Percentiles rank a stretch among this genome's conserved stretches.
These are phyloP conservation scores for Casuarina cunninghamiana DNA, from an alignment of 306 rosid genomes.

Conservation along the genomic window DNA sequence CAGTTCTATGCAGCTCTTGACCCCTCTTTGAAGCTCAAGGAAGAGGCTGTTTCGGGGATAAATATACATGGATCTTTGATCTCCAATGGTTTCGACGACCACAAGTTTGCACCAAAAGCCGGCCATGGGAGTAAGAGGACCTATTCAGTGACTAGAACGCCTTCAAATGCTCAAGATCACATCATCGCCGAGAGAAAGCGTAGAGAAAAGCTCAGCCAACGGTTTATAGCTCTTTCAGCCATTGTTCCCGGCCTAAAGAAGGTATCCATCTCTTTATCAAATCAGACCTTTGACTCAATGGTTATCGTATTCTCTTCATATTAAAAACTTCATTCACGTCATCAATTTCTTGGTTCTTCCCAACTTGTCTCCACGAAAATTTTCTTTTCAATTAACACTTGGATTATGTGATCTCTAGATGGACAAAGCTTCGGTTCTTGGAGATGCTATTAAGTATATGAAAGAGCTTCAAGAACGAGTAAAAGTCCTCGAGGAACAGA, in stretches of 20 bases:
- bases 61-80: constrained; percentile 27
- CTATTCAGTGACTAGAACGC: constrained; percentile 25
- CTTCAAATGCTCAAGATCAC: constrained; percentile 61
- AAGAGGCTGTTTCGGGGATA: constrained; percentile 28
- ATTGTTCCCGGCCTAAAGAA: constrained; percentile 73
- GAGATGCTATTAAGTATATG: constrained; percentile 65
- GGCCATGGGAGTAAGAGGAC: constrained; percentile 37
- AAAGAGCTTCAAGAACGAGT: constrained; percentile 61
- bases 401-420: constrained; percentile 32
- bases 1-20: constrained; percentile 23
- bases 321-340: no score
- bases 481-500: constrained; percentile 52
- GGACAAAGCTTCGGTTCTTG: constrained; percentile 77
- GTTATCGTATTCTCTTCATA: no score
- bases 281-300: no score
- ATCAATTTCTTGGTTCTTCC: no score
- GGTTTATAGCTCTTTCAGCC: constrained; percentile 81
- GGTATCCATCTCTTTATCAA: constrained; percentile 31
- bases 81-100: constrained; percentile 31
- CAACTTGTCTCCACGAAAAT: not conserved
- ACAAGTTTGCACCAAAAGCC: constrained; percentile 17
- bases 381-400: not conserved
- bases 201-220: constrained; percentile 73
- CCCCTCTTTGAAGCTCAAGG: constrained; percentile 26
- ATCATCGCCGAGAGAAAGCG: constrained; percentile 78